These are phyloP conservation scores for Ogataea naganishii DNA, from an alignment of 805 yeast species.

Conservation along the genomic window DNA sequence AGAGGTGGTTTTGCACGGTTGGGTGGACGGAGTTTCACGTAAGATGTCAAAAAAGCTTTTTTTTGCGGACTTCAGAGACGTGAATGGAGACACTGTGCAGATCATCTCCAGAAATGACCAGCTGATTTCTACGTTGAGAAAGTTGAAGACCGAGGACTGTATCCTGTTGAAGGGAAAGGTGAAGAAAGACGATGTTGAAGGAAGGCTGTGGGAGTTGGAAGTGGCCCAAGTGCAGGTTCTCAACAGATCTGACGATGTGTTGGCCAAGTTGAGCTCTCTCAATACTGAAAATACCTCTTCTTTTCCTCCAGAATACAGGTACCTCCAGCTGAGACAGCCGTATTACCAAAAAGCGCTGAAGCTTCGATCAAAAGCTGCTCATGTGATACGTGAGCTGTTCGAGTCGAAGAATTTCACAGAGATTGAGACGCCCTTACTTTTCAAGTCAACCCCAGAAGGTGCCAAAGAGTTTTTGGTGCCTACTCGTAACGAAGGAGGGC, in stretches of 20 bases:
- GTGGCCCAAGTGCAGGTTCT: slow-evolving; percentile 44
- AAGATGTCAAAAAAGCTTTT: slow-evolving; percentile 53
- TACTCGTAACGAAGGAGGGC: slow-evolving; percentile 46
- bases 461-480: slow-evolving; percentile 95
- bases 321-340: slow-evolving; percentile 65
- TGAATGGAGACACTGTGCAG: slow-evolving; percentile 59
- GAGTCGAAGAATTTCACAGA: slow-evolving; percentile 52
- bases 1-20: slow-evolving; percentile 60
- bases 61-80: slow-evolving; percentile 73
- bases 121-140: slow-evolving; percentile 29
- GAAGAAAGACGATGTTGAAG: slow-evolving; percentile 13
- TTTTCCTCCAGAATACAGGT: slow-evolving; percentile 75
- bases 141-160: slow-evolving; percentile 65
- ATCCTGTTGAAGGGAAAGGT: slow-evolving; percentile 33
- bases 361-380: slow-evolving; percentile 48
- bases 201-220: slow-evolving; percentile 45
- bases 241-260: slow-evolving; percentile 50
- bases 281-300: slow-evolving; percentile 43
- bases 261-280: slow-evolving; percentile 56
- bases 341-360: slow-evolving; percentile 47
- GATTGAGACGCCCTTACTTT: slow-evolving; percentile 85
- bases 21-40: slow-evolving; percentile 72
- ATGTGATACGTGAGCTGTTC: slow-evolving; percentile 27
- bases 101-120: slow-evolving; percentile 33
- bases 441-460: slow-evolving; percentile 97